phyloP scores from a whole-genome alignment of 805 yeast species.

The Ogataea saltuana region DNA sequence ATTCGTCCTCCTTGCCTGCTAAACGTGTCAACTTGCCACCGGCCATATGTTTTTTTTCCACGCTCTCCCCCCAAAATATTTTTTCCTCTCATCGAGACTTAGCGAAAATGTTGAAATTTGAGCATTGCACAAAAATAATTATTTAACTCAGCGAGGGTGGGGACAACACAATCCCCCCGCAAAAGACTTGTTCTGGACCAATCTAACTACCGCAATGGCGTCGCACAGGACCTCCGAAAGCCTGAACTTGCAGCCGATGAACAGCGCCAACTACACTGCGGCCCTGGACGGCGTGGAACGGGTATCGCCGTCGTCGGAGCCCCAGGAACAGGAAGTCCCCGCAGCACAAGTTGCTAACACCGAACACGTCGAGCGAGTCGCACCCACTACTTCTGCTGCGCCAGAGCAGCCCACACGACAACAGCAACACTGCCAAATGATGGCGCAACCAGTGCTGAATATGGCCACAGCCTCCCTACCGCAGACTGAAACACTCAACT shows the following conservation, averaged over 20 bases:
- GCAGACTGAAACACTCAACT: conserved; percentile 4
- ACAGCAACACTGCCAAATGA: too few species aligned
- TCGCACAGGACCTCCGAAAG: conserved; percentile 27
- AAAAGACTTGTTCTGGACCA: too few species aligned
- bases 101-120: conserved; percentile 4
- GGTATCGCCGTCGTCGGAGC: neutral
- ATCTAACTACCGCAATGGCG: conserved; percentile 26
- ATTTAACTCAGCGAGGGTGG: too few species aligned
- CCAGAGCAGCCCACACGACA: neutral
- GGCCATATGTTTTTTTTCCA: neutral
- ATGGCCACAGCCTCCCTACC: conserved; percentile 18
- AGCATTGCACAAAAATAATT: too few species aligned
- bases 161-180: too few species aligned
- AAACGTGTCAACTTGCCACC: conserved; percentile 5
- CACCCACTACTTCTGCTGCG: too few species aligned
- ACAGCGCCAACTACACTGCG: conserved; percentile 34
- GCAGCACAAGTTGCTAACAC: too few species aligned
- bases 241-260: conserved; percentile 35
- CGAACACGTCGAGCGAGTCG: too few species aligned
- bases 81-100: neutral
- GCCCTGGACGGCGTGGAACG: conserved; percentile 30
- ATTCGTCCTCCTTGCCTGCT: neutral
- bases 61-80: neutral
- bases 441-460: conserved; percentile 20
- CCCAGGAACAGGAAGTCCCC: too few species aligned